Percentiles rank a stretch among this genome's conserved stretches.
Evolutionary conservation across 108 stramenopile species (phyloP).

Genomic region (Fistulifera solaris): DNA sequence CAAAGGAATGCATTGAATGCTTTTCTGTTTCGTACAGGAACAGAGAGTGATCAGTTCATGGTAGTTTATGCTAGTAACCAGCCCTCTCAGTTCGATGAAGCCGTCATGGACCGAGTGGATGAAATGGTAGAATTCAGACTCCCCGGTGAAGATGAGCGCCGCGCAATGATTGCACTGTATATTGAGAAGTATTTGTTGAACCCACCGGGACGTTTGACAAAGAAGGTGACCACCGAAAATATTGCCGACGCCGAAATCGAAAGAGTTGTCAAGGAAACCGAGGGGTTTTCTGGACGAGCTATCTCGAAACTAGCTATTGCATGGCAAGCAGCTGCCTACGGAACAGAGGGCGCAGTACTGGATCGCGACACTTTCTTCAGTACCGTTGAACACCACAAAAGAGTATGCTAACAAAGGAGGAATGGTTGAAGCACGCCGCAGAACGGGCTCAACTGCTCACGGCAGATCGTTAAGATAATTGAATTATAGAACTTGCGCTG

Average conservation of each 20-base stretch:
- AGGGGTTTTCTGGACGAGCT: slow-evolving; percentile 94
- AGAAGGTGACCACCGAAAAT: slow-evolving; percentile 65
- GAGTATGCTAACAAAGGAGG: slow-evolving; percentile 69
- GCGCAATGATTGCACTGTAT: slow-evolving; percentile 91
- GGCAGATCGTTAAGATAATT: slow-evolving; percentile 17
- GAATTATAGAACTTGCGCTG: neutral
- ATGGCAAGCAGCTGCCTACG: slow-evolving; percentile 98
- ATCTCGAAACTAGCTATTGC: slow-evolving; percentile 98
- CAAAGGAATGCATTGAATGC: slow-evolving; percentile 98
- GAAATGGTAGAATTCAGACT: slow-evolving; percentile 97
- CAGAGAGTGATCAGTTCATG: slow-evolving; percentile 97
- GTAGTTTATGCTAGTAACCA: slow-evolving; percentile 99
- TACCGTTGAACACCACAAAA: slow-evolving; percentile 76
- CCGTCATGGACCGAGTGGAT: slow-evolving; percentile 98
- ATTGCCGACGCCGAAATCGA: slow-evolving; percentile 84
- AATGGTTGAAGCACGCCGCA: slow-evolving; percentile 72
- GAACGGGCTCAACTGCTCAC: slow-evolving; percentile 58
- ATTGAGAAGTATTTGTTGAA: slow-evolving; percentile 93
- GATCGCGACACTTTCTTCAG: slow-evolving; percentile 70
- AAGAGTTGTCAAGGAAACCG: slow-evolving; percentile 73
- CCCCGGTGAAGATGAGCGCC: slow-evolving; percentile 82
- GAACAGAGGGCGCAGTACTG: slow-evolving; percentile 80
- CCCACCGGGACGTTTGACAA: slow-evolving; percentile 65
- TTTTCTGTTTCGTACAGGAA: slow-evolving; percentile 92
- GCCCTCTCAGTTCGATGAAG: slow-evolving; percentile 95